Percentiles rank a stretch among this genome's conserved stretches.
Conservation (phyloP, 495 filamentous ascomycete species). For the Letharia lupina region DNA sequence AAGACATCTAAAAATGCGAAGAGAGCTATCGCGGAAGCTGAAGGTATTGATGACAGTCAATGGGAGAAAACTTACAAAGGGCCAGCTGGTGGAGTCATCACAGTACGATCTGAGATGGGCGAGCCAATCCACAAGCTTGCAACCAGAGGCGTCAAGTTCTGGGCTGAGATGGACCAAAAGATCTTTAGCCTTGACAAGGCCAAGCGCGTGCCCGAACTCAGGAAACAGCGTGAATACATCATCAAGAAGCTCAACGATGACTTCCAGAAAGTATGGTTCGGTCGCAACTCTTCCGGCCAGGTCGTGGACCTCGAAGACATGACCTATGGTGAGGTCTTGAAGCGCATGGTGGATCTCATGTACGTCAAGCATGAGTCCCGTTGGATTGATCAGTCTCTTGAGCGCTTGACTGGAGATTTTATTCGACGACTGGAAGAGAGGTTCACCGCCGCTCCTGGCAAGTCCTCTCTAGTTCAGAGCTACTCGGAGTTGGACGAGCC, state of each 20-base stretch:
- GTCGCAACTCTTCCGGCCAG: slow-evolving; percentile 71
- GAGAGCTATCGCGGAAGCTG: slow-evolving; percentile 86
- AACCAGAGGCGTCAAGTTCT: slow-evolving; percentile 87
- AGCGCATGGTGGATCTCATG: slow-evolving; percentile 91
- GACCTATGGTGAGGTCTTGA: slow-evolving; percentile 90
- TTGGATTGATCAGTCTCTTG: slow-evolving; percentile 87
- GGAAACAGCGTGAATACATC: slow-evolving; percentile 88
- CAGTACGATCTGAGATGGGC: slow-evolving; percentile 97
- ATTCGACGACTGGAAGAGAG: slow-evolving; percentile 93
- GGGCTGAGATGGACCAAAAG: slow-evolving; percentile 96
- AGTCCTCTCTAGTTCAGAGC: slow-evolving; percentile 71
- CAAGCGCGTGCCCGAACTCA: slow-evolving; percentile 83
- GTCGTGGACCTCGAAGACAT: slow-evolving; percentile 94
- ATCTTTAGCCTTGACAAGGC: slow-evolving; percentile 95
- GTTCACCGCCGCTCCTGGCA: slow-evolving; percentile 59
- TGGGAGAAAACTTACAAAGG: slow-evolving; percentile 98
- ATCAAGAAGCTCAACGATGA: slow-evolving; percentile 97
- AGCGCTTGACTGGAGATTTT: slow-evolving; percentile 80
- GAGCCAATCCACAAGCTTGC: slow-evolving; percentile 98
- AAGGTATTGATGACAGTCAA: slow-evolving; percentile 74
- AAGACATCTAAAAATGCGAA: slow-evolving; percentile 90
- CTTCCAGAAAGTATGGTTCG: slow-evolving; percentile 99
- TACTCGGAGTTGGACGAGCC: slow-evolving; percentile 83
- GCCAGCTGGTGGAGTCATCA: slow-evolving; percentile 84
- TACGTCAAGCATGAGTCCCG: slow-evolving; percentile 88